Conservation (phyloP, 805 yeast species). For the Priceomyces melissophilus region DNA sequence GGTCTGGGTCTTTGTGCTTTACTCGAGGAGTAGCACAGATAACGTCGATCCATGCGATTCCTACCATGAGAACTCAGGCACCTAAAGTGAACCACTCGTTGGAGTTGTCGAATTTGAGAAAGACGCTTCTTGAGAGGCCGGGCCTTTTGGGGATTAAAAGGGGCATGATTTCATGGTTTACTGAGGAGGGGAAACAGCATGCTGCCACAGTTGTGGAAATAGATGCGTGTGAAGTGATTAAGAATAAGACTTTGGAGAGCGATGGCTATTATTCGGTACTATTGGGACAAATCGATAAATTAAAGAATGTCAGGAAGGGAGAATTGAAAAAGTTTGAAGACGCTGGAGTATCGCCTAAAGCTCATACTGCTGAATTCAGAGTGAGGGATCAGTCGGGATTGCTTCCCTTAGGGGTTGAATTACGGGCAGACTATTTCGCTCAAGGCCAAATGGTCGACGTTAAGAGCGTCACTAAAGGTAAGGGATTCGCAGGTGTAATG, state of each 20-base stretch:
- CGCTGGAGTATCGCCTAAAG: slow-evolving; percentile 84
- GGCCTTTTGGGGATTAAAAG: slow-evolving; percentile 81
- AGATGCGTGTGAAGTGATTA: slow-evolving; percentile 81
- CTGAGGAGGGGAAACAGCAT: slow-evolving; percentile 60
- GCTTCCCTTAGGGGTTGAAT: slow-evolving; percentile 70
- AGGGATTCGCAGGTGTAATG: slow-evolving; percentile 98
- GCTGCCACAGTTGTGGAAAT: slow-evolving; percentile 89
- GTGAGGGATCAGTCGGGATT: slow-evolving; percentile 64
- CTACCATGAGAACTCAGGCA: slow-evolving; percentile 43
- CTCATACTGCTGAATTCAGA: slow-evolving; percentile 71
- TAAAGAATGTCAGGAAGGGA: slow-evolving; percentile 52
- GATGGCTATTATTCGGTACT: slow-evolving; percentile 86
- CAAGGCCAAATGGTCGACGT: slow-evolving; percentile 83
- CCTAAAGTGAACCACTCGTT: slow-evolving; percentile 63
- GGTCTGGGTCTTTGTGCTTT: slow-evolving; percentile 7
- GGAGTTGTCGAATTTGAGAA: slow-evolving; percentile 66
- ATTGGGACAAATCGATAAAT: slow-evolving; percentile 76
- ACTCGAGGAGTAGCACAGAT: slow-evolving; percentile 40
- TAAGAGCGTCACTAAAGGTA: slow-evolving; percentile 79
- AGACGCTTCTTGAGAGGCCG: slow-evolving; percentile 69
- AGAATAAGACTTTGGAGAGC: slow-evolving; percentile 62
- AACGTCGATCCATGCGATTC: slow-evolving; percentile 50
- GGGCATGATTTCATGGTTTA: slow-evolving; percentile 88
- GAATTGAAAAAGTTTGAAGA: slow-evolving; percentile 74
- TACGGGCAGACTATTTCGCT: slow-evolving; percentile 80